A percentile compares a stretch with the other conserved stretches of the same genome.
These are phyloP conservation scores for Candida orba DNA, from an alignment of 805 yeast genomes.

Conservation along the genomic window DNA sequence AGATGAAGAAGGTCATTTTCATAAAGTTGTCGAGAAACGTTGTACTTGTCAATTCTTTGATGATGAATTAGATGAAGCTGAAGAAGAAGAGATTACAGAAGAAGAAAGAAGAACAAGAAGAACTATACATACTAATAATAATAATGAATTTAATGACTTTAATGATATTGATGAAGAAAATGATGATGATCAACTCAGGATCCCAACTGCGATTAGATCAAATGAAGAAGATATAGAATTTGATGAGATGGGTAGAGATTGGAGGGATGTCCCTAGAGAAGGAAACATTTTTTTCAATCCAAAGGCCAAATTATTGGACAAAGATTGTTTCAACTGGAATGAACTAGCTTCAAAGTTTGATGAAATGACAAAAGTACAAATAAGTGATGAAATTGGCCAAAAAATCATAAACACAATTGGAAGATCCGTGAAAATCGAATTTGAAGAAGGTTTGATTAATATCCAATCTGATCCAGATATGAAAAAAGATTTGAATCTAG, in stretches of 20 bases:
- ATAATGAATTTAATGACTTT: background rate
- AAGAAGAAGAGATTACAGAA: conserved; percentile 6
- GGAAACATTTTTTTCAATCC: conserved; percentile 34
- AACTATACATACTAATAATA: background rate
- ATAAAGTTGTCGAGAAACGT: conserved; percentile 19
- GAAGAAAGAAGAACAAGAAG: conserved; percentile 2
- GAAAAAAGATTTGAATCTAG: background rate
- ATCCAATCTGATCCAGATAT: background rate
- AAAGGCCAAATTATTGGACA: conserved; percentile 9
- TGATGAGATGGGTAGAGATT: conserved; percentile 57
- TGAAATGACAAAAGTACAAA: conserved; percentile 22
- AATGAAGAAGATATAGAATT: conserved; percentile 33
- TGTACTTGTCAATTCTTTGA: conserved; percentile 22
- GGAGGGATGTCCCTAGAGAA: conserved; percentile 68
- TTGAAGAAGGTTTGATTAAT: conserved; percentile 26
- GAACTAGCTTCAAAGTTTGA: conserved; percentile 21
- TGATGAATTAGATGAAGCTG: conserved; percentile 15
- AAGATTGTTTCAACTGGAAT: conserved; percentile 16
- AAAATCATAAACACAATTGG: conserved; percentile 43
- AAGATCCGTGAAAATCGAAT: conserved; percentile 41
- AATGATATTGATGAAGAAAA: conserved; percentile 11
- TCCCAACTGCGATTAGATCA: conserved; percentile 30
- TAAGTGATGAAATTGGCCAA: conserved; percentile 28
- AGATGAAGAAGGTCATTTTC: conserved; percentile 23
- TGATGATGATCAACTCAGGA: conserved; percentile 10